phyloP scores from a whole-genome alignment of 768 basidiomycete species.

The Hericium rajendrae region DNA sequence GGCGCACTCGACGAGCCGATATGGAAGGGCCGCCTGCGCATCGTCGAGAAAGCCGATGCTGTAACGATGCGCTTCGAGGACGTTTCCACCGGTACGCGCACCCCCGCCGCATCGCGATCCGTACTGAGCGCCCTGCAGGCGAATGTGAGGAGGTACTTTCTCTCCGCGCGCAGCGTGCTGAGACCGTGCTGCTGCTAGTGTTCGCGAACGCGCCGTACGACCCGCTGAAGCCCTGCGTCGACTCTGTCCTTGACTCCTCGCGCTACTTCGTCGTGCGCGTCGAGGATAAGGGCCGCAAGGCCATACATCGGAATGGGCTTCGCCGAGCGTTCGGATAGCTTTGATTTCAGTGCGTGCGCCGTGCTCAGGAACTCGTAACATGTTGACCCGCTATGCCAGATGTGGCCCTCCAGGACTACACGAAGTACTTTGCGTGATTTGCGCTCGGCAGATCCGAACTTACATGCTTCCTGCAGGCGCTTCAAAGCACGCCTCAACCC shows the following conservation, averaged over 20 bases:
- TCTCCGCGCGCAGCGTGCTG: not conserved
- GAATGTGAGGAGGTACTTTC: slow-evolving; percentile 44
- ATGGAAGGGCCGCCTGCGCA: slow-evolving; percentile 88
- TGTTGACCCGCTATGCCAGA: slow-evolving; percentile 32
- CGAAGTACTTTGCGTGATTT: slow-evolving; percentile 41
- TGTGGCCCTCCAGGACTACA: slow-evolving; percentile 79
- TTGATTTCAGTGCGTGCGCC: slow-evolving; percentile 73
- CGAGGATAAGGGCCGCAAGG: slow-evolving; percentile 79
- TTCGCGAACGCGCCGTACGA: slow-evolving; percentile 87
- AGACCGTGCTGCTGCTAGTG: slow-evolving; percentile 32
- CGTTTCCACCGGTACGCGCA: slow-evolving; percentile 54
- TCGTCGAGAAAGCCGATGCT: slow-evolving; percentile 65
- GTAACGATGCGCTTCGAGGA: slow-evolving; percentile 78
- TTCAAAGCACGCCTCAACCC: slow-evolving; percentile 55
- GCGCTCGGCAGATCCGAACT: slow-evolving; percentile 1
- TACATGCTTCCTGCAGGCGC: slow-evolving; percentile 33
- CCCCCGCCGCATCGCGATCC: not conserved
- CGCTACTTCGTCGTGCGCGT: slow-evolving; percentile 91
- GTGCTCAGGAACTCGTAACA: not conserved
- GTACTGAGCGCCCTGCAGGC: slow-evolving; percentile 28
- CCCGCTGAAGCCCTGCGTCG: slow-evolving; percentile 70
- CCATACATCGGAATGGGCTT: slow-evolving; percentile 96
- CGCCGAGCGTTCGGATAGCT: slow-evolving; percentile 77
- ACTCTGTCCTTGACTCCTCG: slow-evolving; percentile 91
- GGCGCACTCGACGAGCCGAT: slow-evolving; percentile 74